Base-by-base conservation (phyloP, 192 early-diverging fungal species). In the Diversispora eburnea region DNA sequence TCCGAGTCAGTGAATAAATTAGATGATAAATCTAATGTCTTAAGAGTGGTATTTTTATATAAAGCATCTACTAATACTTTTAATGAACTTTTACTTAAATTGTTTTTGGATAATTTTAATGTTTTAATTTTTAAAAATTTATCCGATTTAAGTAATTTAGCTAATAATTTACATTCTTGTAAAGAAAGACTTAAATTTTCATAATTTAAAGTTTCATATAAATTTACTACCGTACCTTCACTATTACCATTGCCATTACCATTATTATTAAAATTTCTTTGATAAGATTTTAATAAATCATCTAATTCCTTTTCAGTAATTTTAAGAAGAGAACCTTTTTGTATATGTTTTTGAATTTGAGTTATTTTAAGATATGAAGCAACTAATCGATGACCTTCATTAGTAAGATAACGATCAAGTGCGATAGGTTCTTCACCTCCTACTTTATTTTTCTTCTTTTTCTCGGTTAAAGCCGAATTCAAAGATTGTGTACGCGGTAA, bases 301-400 rank as follows among this genome's bases (percentile, higher is more conserved):
- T 68, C 67, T n/a, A 68, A 15, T 10, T 68, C 67, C 8, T 15
- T 68, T 42, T 68, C 67, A 15, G 47, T 54, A n/a, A 68, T 54
- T 39, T 68, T 49, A 51, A 52, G 47, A 15, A 68, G 22, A 9
- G 47, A 22, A 1, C 67, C 67, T 68, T 68, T 41, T 13, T 49
- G 19, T 33, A 68, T 68, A 42, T 68, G 25, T 9, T 68, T 68
- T 68, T 68, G 67, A 39, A 51, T 19, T 68, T 68, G 46, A 54
- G 19, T 54, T 49, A 68, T 22, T 5, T 10, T 49, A 33, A 68
- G n/a, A 17, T 68, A 68, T 22, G 45, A 54, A 5, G 51, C 33
- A 8, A 68, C 67, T 5, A 68, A 41, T 54, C 33, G 47, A 22
- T 68, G 67, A 4, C 67, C 67, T 68, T 68, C 67, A 13, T 54